Percentiles rank a stretch among this genome's conserved stretches.
These are phyloP conservation scores for Candida montana DNA, from an alignment of 805 yeast species.

Conservation along the genomic window DNA sequence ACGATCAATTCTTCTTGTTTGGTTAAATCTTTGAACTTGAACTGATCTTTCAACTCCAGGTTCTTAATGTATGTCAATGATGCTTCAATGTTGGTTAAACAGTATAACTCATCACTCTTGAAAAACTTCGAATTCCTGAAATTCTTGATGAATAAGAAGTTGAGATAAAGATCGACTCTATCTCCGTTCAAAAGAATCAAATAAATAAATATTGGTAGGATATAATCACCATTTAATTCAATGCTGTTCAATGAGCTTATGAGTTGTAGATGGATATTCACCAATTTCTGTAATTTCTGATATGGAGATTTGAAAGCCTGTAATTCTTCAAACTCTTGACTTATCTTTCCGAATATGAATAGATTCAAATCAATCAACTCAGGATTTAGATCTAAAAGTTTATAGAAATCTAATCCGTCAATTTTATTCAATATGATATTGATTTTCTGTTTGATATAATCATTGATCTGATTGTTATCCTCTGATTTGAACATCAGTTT, in stretches of 20 bases:
- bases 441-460: slow-evolving; percentile 15
- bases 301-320: slow-evolving; percentile 11
- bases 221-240: slow-evolving; percentile 17
- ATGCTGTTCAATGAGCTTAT: slow-evolving; percentile 7
- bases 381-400: slow-evolving; percentile 10
- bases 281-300: slow-evolving; percentile 13
- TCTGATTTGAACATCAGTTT: slow-evolving; percentile 15
- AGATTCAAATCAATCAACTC: slow-evolving; percentile 8
- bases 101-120: slow-evolving; percentile 17
- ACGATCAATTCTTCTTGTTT: slow-evolving; percentile 11
- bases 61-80: slow-evolving; percentile 17
- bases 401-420: slow-evolving; percentile 13
- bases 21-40: slow-evolving; percentile 9
- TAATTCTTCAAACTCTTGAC: slow-evolving; percentile 8
- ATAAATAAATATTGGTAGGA: slow-evolving; percentile 22
- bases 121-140: slow-evolving; percentile 18
- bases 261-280: slow-evolving; percentile 15
- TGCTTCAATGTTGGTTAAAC: slow-evolving; percentile 25
- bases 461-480: slow-evolving; percentile 13
- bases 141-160: slow-evolving; percentile 19
- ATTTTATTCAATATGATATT: slow-evolving; percentile 10
- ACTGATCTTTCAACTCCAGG: slow-evolving; percentile 10
- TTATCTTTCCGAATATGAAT: slow-evolving; percentile 4
- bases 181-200: slow-evolving; percentile 13
- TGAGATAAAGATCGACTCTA: slow-evolving; percentile 16